phyloP scores from a whole-genome alignment of 148 eudicot genomes.

The Silene conica region DNA sequence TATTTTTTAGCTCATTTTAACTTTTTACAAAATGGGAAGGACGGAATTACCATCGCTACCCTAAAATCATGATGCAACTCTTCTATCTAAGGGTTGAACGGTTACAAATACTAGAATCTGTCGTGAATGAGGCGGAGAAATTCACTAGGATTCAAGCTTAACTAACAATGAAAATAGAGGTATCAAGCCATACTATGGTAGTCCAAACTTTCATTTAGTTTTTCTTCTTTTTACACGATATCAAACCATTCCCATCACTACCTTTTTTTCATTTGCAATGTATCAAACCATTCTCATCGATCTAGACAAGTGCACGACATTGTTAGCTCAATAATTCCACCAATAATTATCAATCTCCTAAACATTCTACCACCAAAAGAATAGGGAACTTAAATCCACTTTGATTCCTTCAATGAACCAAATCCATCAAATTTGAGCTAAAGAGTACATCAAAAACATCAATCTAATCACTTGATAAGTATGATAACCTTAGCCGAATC shows the following conservation, averaged over 20 bases:
- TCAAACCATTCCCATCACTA: neutral
- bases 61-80: neutral
- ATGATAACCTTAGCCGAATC: neutral
- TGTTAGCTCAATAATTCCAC: neutral
- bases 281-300: neutral
- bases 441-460: neutral
- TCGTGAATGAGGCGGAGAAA: no score
- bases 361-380: neutral
- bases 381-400: neutral
- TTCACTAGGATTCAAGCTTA: no score
- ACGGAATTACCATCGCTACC: neutral
- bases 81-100: no score
- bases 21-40: neutral
- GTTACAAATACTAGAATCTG: no score
- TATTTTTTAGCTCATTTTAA: neutral
- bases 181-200: no score
- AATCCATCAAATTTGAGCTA: neutral
- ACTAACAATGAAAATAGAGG: no score
- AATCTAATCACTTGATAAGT: neutral
- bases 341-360: neutral
- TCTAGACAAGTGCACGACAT: neutral
- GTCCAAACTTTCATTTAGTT: no score
- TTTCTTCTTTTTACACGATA: neutral
- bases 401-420: neutral
- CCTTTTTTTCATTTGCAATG: no score